phyloP scores from a whole-genome alignment of 768 basidiomycete species.

The Dentipellis fragilis region DNA sequence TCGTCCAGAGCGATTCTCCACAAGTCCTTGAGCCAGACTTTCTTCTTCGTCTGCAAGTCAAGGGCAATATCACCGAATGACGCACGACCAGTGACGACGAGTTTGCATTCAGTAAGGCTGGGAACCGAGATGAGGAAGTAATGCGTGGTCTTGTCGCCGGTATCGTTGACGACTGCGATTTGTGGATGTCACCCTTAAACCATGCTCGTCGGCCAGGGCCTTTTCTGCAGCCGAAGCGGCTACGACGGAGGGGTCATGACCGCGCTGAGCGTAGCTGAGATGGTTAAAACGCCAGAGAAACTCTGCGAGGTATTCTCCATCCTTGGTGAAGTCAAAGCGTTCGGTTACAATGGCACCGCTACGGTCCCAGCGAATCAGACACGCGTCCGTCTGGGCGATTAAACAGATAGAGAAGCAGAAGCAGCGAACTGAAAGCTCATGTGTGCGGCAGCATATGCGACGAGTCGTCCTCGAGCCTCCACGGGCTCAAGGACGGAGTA shows the following conservation, averaged over 20 bases:
- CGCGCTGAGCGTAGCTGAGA: background rate
- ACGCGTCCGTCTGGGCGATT: background rate
- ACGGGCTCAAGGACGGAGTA: background rate
- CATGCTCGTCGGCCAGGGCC: background rate
- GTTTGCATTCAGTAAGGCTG: background rate
- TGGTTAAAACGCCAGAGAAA: background rate
- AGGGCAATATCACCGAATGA: background rate
- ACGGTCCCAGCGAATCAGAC: conserved; percentile 4
- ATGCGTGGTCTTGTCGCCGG: background rate
- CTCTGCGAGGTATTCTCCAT: background rate
- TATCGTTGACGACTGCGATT: background rate
- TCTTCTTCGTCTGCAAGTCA: background rate
- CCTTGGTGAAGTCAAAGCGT: background rate
- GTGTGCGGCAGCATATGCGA: background rate
- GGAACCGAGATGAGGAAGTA: background rate
- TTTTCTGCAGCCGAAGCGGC: background rate
- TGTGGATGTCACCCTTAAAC: background rate
- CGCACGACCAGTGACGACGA: background rate
- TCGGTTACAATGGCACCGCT: conserved; percentile 1
- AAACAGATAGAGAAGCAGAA: background rate
- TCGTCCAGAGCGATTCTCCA: background rate
- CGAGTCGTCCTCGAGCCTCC: background rate
- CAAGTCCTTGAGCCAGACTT: background rate
- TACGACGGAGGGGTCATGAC: background rate
- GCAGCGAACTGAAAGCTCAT: background rate